These are phyloP conservation scores for Liquidambar formosana DNA, from an alignment of 164 flowering plant genomes.

Conservation along the genomic window DNA sequence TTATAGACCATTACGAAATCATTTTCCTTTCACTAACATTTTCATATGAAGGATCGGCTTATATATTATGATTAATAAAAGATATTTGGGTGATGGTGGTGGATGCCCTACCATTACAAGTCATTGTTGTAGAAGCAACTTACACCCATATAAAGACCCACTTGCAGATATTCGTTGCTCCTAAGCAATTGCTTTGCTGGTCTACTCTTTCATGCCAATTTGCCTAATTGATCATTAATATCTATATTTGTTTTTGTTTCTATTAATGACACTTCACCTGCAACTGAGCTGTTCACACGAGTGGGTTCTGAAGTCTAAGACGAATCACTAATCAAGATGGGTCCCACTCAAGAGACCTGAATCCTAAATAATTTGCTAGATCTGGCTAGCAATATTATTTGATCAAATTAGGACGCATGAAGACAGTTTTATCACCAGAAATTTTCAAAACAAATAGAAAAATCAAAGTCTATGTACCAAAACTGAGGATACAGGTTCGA, in stretches of 20 bases:
- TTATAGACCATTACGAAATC: too few species aligned
- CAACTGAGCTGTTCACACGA: slow-evolving; percentile 1
- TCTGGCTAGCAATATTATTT: not conserved
- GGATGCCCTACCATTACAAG: not conserved
- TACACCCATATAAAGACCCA: not conserved
- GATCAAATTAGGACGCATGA: not conserved
- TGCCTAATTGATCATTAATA: not conserved
- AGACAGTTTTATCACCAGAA: not conserved
- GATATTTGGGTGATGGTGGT: not conserved
- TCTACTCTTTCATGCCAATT: not conserved
- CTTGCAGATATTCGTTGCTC: not conserved
- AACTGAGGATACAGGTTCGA: too few species aligned
- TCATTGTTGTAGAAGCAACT: not conserved
- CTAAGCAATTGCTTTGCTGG: not conserved
- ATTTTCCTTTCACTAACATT: too few species aligned
- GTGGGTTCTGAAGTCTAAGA: not conserved
- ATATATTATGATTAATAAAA: too few species aligned
- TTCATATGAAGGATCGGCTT: too few species aligned
- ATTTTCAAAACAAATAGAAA: too few species aligned
- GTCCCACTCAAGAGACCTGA: not conserved
- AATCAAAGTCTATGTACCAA: too few species aligned
- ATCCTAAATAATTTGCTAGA: not conserved
- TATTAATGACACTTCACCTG: not conserved
- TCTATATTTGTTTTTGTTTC: too few species aligned
- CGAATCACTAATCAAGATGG: not conserved